A percentile compares a stretch with the other conserved stretches of the same genome.
phyloP scores from a whole-genome alignment of 176 grass and related monocot genomes.

The Triticum dicoccoides region DNA sequence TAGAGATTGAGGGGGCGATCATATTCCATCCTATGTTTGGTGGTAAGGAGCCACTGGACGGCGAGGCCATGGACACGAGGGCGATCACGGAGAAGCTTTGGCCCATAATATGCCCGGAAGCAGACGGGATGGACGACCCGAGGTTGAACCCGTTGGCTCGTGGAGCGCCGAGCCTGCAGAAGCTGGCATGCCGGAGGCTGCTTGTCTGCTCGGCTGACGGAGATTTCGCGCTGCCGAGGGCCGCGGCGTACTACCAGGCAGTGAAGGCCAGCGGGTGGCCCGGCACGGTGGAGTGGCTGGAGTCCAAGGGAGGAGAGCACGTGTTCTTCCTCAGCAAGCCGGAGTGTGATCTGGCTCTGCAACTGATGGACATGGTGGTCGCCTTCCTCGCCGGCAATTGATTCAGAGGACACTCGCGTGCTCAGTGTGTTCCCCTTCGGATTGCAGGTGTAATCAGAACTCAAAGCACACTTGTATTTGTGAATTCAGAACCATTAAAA shows the following conservation, averaged over 20 bases:
- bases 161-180: conserved; percentile 40
- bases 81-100: conserved; percentile 20
- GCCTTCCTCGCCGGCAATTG: conserved; percentile 25
- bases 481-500: not conserved
- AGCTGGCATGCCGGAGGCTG: conserved; percentile 42
- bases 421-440: not conserved
- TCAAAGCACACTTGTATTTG: not conserved
- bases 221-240: conserved; percentile 31
- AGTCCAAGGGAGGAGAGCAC: conserved; percentile 51
- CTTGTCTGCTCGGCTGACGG: conserved; percentile 43
- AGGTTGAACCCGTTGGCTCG: conserved; percentile 51
- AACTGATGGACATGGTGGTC: conserved; percentile 38
- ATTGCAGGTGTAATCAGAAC: not conserved
- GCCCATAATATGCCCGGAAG: conserved; percentile 28
- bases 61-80: conserved; percentile 24
- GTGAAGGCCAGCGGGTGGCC: conserved; percentile 46
- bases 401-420: not conserved
- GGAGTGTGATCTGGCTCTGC: conserved; percentile 28
- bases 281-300: conserved; percentile 43
- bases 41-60: not conserved
- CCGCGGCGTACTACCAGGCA: conserved; percentile 49
- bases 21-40: conserved; percentile 54
- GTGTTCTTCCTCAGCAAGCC: conserved; percentile 48
- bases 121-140: conserved; percentile 44
- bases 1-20: conserved; percentile 27